These are phyloP conservation scores for Mycosarcoma maydis DNA, from an alignment of 1,284 basidiomycete species.

Conservation along the genomic window DNA sequence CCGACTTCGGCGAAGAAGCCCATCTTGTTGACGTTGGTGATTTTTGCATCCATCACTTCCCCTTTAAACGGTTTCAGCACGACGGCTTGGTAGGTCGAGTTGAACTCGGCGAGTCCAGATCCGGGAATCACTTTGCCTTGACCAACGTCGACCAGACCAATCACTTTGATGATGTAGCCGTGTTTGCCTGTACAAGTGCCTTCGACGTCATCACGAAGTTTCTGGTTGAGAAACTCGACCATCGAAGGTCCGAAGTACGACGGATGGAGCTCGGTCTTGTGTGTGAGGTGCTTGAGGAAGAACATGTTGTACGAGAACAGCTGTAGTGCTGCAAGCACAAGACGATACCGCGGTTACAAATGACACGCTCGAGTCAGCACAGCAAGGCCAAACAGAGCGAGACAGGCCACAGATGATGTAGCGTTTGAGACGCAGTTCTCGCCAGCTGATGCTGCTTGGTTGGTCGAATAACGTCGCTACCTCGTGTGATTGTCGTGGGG, in stretches of 20 bases:
- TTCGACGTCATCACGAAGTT: conserved; percentile 94
- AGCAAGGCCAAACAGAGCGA: too few species aligned
- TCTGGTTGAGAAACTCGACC: conserved; percentile 88
- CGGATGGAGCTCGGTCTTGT: conserved; percentile 94
- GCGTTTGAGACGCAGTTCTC: too few species aligned
- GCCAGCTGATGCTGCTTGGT: neutral
- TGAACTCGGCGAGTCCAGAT: conserved; percentile 91
- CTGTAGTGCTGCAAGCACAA: too few species aligned
- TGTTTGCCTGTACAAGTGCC: conserved; percentile 95
- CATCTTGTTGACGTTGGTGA: conserved; percentile 98
- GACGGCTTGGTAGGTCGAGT: conserved; percentile 62
- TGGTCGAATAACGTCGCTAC: too few species aligned
- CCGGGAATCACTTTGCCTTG: conserved; percentile 82
- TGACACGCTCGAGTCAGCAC: too few species aligned
- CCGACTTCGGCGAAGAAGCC: conserved; percentile 97
- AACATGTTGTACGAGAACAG: conserved; percentile 40
- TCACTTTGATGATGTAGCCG: conserved; percentile 91
- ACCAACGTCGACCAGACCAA: conserved; percentile 70
- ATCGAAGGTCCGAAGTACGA: conserved; percentile 97
- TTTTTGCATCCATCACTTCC: conserved; percentile 95
- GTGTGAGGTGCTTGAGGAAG: conserved; percentile 81
- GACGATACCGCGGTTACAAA: too few species aligned
- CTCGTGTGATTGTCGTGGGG: too few species aligned
- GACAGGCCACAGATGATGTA: too few species aligned
- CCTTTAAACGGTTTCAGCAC: conserved; percentile 80